Evolutionary conservation across 805 yeast species (phyloP).

Genomic region (Wickerhamomyces chaumierensis): DNA sequence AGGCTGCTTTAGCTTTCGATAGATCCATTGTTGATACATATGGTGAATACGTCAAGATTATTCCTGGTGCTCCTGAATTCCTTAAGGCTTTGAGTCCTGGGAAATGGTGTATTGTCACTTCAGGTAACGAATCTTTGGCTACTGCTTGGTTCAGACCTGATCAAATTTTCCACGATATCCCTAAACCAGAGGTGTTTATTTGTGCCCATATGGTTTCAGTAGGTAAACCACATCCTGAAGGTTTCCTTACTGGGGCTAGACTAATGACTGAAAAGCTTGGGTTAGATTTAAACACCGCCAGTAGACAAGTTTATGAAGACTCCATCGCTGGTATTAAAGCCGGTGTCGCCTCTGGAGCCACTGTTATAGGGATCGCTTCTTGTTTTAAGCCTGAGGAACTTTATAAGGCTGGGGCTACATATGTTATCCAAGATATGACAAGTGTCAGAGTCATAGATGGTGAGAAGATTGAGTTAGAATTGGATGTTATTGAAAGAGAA

Average conservation of each 20-base stretch:
- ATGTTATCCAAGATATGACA: constrained; percentile 63
- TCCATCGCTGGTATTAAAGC: constrained; percentile 87
- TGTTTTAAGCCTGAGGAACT: constrained; percentile 43
- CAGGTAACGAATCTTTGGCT: constrained; percentile 72
- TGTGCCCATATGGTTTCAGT: constrained; percentile 71
- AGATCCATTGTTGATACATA: constrained; percentile 59
- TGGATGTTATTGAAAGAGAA: constrained; percentile 14
- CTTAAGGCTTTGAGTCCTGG: constrained; percentile 44
- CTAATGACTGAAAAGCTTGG: constrained; percentile 34
- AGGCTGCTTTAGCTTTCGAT: constrained; percentile 45
- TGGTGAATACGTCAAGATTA: constrained; percentile 64
- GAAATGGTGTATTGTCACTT: constrained; percentile 74
- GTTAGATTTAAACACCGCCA: constrained; percentile 25
- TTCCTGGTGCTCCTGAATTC: constrained; percentile 64
- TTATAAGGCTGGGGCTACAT: constrained; percentile 68
- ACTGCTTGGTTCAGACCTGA: constrained; percentile 53
- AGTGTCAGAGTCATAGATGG: constrained; percentile 18
- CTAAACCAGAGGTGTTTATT: constrained; percentile 64
- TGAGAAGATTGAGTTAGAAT: constrained; percentile 11
- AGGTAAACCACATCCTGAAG: constrained; percentile 86
- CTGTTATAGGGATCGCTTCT: constrained; percentile 75
- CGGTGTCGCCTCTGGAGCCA: constrained; percentile 78
- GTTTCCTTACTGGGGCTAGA: constrained; percentile 37
- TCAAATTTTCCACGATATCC: constrained; percentile 37
- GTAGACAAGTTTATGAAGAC: constrained; percentile 68